phyloP scores from a whole-genome alignment of 2,329 filamentous ascomycete species.

The Trichoderma guizhouense region DNA sequence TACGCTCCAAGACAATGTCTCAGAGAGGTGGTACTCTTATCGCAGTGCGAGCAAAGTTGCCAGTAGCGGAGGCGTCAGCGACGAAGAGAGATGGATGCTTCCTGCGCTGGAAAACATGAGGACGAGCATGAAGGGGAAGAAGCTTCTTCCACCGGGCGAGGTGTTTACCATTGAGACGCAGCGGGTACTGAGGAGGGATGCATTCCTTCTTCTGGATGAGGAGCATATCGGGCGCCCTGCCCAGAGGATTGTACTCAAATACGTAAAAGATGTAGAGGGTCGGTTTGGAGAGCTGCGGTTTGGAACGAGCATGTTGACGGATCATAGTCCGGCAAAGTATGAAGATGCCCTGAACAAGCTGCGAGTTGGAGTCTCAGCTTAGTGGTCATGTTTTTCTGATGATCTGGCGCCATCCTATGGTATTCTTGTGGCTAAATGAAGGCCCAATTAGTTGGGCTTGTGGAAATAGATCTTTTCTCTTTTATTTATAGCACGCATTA shows the following conservation, averaged over 20 bases:
- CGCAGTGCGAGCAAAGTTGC: constrained; percentile 33
- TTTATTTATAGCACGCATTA: not conserved
- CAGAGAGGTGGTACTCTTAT: constrained; percentile 54
- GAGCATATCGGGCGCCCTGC: constrained; percentile 61
- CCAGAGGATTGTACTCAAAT: constrained; percentile 65
- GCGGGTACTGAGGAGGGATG: constrained; percentile 63
- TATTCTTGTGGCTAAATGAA: not conserved
- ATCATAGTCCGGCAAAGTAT: constrained; percentile 73
- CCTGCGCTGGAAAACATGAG: constrained; percentile 64
- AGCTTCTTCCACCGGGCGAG: constrained; percentile 72
- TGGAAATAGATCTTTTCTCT: not conserved
- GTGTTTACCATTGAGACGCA: constrained; percentile 70
- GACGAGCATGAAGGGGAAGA: constrained; percentile 64
- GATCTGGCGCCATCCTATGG: not conserved
- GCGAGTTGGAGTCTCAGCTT: constrained; percentile 40
- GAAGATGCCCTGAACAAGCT: constrained; percentile 66
- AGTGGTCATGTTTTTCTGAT: not conserved
- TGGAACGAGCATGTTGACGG: constrained; percentile 68
- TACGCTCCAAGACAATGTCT: constrained; percentile 58
- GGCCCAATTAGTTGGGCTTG: not conserved
- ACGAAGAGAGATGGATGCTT: constrained; percentile 64
- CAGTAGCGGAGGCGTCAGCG: constrained; percentile 40
- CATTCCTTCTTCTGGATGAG: constrained; percentile 49
- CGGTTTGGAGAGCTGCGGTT: constrained; percentile 69
- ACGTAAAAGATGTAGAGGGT: constrained; percentile 67